These are phyloP conservation scores for Penicillium psychrofluorescens DNA, from an alignment of 495 filamentous ascomycete genomes.

Conservation along the genomic window DNA sequence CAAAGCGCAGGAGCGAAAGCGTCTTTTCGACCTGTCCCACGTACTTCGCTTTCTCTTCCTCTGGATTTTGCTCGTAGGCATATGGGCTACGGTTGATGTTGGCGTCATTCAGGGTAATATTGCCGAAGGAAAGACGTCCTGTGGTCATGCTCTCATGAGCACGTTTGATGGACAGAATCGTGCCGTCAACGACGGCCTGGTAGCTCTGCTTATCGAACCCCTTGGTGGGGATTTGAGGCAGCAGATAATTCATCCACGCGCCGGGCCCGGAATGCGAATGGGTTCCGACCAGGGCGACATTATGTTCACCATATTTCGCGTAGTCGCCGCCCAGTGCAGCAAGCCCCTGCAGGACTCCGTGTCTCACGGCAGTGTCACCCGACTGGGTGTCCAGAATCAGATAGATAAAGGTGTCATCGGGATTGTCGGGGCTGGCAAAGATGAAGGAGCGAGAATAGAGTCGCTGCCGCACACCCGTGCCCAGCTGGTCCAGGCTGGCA, in stretches of 20 bases:
- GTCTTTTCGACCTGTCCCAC: slow-evolving; percentile 76
- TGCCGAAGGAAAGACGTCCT: slow-evolving; percentile 67
- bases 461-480: slow-evolving; percentile 81
- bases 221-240: slow-evolving; percentile 86
- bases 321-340: slow-evolving; percentile 60
- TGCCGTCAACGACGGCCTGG: slow-evolving; percentile 82
- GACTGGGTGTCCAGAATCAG: slow-evolving; percentile 82
- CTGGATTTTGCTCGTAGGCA: slow-evolving; percentile 86
- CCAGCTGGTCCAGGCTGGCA: slow-evolving; percentile 78
- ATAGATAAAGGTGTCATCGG: slow-evolving; percentile 75
- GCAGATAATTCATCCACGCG: slow-evolving; percentile 92
- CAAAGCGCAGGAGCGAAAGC: slow-evolving; percentile 77
- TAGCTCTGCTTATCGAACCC: slow-evolving; percentile 90
- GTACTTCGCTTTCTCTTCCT: slow-evolving; percentile 67
- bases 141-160: slow-evolving; percentile 70
- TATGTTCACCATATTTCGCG: slow-evolving; percentile 68
- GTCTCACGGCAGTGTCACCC: slow-evolving; percentile 83
- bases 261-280: slow-evolving; percentile 91
- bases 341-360: slow-evolving; percentile 75
- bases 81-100: slow-evolving; percentile 89
- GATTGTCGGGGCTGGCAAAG: slow-evolving; percentile 58
- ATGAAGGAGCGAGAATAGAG: slow-evolving; percentile 91
- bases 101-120: slow-evolving; percentile 66
- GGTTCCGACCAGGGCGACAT: slow-evolving; percentile 86
- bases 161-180: slow-evolving; percentile 68